phyloP scores from a whole-genome alignment of 2,329 filamentous ascomycete species.

The Microdochium bolleyi region DNA sequence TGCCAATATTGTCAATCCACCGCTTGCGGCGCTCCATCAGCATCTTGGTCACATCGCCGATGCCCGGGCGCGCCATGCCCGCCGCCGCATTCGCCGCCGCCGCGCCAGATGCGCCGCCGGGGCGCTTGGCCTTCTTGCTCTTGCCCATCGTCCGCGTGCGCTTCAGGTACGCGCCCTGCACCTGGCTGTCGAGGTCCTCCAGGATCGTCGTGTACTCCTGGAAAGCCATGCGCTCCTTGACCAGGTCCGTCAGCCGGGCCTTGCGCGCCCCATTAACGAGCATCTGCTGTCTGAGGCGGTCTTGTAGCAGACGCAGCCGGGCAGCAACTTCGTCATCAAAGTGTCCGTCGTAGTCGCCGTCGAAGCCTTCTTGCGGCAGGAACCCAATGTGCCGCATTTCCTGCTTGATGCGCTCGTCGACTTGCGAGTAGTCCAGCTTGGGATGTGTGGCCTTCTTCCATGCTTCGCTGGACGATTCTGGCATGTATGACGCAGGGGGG shows the following conservation, averaged over 20 bases:
- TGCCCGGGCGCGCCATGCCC: slow-evolving; percentile 64
- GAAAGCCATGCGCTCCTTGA: slow-evolving; percentile 87
- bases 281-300: slow-evolving; percentile 72
- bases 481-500: slow-evolving; percentile 70
- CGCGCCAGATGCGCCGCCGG: slow-evolving; percentile 66
- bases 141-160: slow-evolving; percentile 91
- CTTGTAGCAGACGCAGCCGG: slow-evolving; percentile 77
- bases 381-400: slow-evolving; percentile 90
- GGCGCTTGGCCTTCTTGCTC: slow-evolving; percentile 81
- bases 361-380: slow-evolving; percentile 55
- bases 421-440: slow-evolving; percentile 75
- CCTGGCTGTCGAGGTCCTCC: slow-evolving; percentile 90
- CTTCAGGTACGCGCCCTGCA: slow-evolving; percentile 92
- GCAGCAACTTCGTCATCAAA: slow-evolving; percentile 92
- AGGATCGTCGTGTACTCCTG: slow-evolving; percentile 97
- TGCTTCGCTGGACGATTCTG: slow-evolving; percentile 64
- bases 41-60: slow-evolving; percentile 84
- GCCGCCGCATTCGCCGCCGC: slow-evolving; percentile 48
- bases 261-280: slow-evolving; percentile 89
- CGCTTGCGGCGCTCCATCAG: slow-evolving; percentile 85
- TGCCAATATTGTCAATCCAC: slow-evolving; percentile 87
- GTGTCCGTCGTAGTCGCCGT: slow-evolving; percentile 78
- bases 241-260: slow-evolving; percentile 74
- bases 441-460: slow-evolving; percentile 72
- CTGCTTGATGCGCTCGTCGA: slow-evolving; percentile 86